Percentiles rank a stretch among this genome's conserved stretches.
Conservation (phyloP, 2,329 filamentous ascomycete species). For the Didymella keratinophila region DNA sequence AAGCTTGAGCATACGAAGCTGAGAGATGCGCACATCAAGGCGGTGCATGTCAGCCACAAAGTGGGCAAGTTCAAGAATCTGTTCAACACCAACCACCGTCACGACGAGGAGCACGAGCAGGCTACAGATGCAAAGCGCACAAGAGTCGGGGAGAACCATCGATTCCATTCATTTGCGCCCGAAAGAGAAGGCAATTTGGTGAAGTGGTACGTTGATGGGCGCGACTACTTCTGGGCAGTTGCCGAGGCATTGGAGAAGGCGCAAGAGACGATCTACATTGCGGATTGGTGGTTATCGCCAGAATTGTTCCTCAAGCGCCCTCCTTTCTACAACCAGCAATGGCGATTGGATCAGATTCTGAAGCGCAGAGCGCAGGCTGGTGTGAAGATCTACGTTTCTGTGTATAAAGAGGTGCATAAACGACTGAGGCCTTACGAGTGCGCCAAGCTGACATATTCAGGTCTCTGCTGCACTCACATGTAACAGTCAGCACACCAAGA, state of each 20-base stretch:
- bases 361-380: slow-evolving; percentile 90
- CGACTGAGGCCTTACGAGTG: too few species aligned
- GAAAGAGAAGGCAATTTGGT: slow-evolving; percentile 83
- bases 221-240: slow-evolving; percentile 94
- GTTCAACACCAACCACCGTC: slow-evolving; percentile 87
- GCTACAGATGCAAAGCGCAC: slow-evolving; percentile 81
- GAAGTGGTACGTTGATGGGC: slow-evolving; percentile 97
- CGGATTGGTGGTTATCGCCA: slow-evolving; percentile 95
- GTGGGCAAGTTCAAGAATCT: slow-evolving; percentile 71
- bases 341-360: slow-evolving; percentile 83
- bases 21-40: slow-evolving; percentile 61
- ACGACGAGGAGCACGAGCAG: slow-evolving; percentile 92
- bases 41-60: slow-evolving; percentile 67
- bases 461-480: slow-evolving; percentile 71
- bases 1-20: slow-evolving; percentile 58
- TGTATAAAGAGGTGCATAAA: slow-evolving; percentile 78
- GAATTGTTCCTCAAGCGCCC: slow-evolving; percentile 87
- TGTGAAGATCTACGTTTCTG: slow-evolving; percentile 91
- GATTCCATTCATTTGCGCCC: slow-evolving; percentile 91
- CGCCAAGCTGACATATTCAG: slow-evolving; percentile 27
- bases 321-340: slow-evolving; percentile 82
- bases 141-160: slow-evolving; percentile 74
- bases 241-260: slow-evolving; percentile 88
- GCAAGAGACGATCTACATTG: slow-evolving; percentile 93
- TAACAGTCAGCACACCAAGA: slow-evolving; percentile 92